Evolutionary conservation across 1,139 yeast species (phyloP), one percentile per base, ranked within the genome.

Genomic region (Kodamaea ohmeri): DNA sequence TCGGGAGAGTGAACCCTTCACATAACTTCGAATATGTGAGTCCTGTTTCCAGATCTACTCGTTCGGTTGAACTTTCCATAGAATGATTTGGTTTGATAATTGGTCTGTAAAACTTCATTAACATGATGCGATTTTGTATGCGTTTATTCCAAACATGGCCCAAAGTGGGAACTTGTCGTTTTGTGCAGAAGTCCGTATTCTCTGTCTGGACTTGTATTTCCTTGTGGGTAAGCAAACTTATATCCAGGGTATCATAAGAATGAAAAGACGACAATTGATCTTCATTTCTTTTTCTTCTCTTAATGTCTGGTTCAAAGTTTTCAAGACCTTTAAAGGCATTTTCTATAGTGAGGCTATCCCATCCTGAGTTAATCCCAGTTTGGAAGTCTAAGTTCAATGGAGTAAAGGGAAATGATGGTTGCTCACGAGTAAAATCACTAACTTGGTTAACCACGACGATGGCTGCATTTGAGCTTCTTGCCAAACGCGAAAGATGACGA

Each of bases 401-500:
- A 37, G 69, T 58, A 47, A 47, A 15, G 48, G 45, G 6, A 35
- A 26, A 6, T 35, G 39, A 42, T 48, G 29, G 6, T 1, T 74
- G 74, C 43, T 69, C 16, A 25, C 39, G n/a, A 3, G 39, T 32
- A 12, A 41, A 38, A 49, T 85, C 92, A 35, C 87, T 73, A 0
- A 90, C 89, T 58, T 90, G 97, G 51, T 90, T 90, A 0, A 90
- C 77, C 2, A 85, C 71, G 0, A 88, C 79, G 0, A 90, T 58
- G 0, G 95, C 87, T 7, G 86, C 54, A 17, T 72, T 59, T 52
- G 65, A 58, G 18, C 65, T 56, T 18, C 52, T 52, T 0, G 92
- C 82, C 25, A 86, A 49, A 13, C 60, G 51, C 12, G 76, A 61
- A 38, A 89, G 61, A 40, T 69, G 74, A 6, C 67, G 65, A 19